phyloP scores from a whole-genome alignment of 2,329 filamentous ascomycete species.

The Fusarium penzigii region DNA sequence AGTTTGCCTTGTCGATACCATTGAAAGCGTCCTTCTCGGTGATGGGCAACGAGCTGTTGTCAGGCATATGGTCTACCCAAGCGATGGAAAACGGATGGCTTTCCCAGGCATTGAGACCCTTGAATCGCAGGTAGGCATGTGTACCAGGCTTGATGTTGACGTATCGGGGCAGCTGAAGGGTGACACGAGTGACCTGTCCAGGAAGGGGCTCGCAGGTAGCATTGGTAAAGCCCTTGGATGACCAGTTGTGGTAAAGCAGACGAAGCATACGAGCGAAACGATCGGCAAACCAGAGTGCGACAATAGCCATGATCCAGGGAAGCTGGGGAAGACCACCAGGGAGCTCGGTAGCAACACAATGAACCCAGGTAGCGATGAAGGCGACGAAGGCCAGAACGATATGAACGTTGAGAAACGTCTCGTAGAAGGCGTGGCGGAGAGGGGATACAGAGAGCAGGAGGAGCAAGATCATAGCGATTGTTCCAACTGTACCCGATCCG shows the following conservation, averaged over 20 bases:
- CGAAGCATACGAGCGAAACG: slow-evolving; percentile 63
- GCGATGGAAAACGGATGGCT: slow-evolving; percentile 79
- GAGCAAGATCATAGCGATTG: slow-evolving; percentile 63
- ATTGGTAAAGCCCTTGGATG: slow-evolving; percentile 57
- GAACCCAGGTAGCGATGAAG: slow-evolving; percentile 75
- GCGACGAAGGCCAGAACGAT: slow-evolving; percentile 70
- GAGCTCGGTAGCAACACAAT: slow-evolving; percentile 68
- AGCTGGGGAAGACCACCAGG: slow-evolving; percentile 69
- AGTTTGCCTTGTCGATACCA: slow-evolving; percentile 41
- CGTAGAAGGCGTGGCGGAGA: slow-evolving; percentile 91
- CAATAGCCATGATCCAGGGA: slow-evolving; percentile 71
- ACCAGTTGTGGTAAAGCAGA: slow-evolving; percentile 68
- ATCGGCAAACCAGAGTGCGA: slow-evolving; percentile 78
- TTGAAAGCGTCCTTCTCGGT: slow-evolving; percentile 44
- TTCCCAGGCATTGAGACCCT: slow-evolving; percentile 66
- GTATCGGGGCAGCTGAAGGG: slow-evolving; percentile 67
- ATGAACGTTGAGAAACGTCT: slow-evolving; percentile 89
- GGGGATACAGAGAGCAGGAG: slow-evolving; percentile 73
- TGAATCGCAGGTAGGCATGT: slow-evolving; percentile 74
- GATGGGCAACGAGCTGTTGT: slow-evolving; percentile 38
- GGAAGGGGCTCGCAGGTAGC: slow-evolving; percentile 69
- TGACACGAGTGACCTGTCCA: slow-evolving; percentile 70
- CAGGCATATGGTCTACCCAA: slow-evolving; percentile 63
- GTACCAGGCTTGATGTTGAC: slow-evolving; percentile 68
- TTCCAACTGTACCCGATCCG: slow-evolving; percentile 62